Evolutionary conservation across 495 filamentous ascomycete species (phyloP), one percentile per base, ranked within the genome.

Genomic region (Neurospora intermedia): DNA sequence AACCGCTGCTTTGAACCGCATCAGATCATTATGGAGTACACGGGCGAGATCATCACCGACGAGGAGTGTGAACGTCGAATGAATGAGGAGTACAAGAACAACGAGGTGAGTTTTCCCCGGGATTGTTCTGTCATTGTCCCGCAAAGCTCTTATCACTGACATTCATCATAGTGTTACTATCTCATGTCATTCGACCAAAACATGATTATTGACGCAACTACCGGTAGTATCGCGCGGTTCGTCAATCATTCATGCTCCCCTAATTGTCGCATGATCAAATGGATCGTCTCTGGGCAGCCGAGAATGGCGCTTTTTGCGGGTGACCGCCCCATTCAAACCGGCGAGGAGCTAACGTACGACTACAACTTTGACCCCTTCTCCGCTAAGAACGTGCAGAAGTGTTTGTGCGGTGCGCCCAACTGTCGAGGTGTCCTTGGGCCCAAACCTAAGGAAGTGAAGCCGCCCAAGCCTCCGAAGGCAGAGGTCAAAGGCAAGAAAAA

Each of bases 1-100:
- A 97, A 95, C 80, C 91, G 96, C 48, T 91, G 89, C 72, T 99
- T 97, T 77, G 88, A 91, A 46, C 87, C 94, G 0, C 90, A 94
- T 77, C 94, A 98, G 83, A 96, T 99, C 80, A 97, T 99, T 77
- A 93, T 98, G 81, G 96, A 99, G 79, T 99, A 99, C 79, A 93
- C 93, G 9, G 96, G 96, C 45, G 96, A 99, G 82, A 97, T 99
- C 72, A 95, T 99, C 78, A 97, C 94, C 0, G 92, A 95, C 76
- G 89, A 90, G 43, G 96, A 98, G 80, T 96, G 94, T 77, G 94
- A 99, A 76, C 88, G 91, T 70, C 89, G 96, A 45, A 97, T 98
- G 95, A 91, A 91, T 72, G 89, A 93, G 72, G 87, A 90, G 45
- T 99, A 99, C 83, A 94, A 94, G 79, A 88, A 97, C 77, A 94